phyloP scores from a whole-genome alignment of 371 early-diverging fungal genomes.

The Batkoa obscura region DNA sequence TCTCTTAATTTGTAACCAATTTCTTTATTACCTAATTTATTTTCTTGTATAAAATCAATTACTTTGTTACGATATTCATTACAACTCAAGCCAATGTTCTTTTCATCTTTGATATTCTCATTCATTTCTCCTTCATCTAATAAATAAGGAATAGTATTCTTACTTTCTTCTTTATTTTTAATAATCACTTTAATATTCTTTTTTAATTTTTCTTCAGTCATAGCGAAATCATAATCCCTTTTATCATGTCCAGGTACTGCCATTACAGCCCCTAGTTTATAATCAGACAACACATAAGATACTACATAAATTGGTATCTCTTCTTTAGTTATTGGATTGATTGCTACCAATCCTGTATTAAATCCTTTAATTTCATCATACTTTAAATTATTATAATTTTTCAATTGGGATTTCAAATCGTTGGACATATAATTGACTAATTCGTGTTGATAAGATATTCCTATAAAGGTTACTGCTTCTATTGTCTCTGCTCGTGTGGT shows the following conservation, averaged over 20 bases:
- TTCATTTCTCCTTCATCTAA: background rate
- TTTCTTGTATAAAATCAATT: background rate
- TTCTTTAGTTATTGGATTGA: constrained; percentile 38
- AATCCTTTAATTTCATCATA: constrained; percentile 17
- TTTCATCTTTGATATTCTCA: background rate
- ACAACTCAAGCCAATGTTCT: background rate
- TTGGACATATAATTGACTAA: background rate
- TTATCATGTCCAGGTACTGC: constrained; percentile 70
- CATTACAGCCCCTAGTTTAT: constrained; percentile 78
- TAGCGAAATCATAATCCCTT: constrained; percentile 49
- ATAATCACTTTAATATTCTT: constrained; percentile 12
- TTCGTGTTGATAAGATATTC: background rate
- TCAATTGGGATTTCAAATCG: background rate
- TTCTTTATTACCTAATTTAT: background rate
- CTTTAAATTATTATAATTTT: background rate
- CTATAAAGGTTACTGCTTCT: no score
- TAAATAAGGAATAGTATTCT: constrained; percentile 13
- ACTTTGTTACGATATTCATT: background rate
- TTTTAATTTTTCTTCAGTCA: constrained; percentile 16
- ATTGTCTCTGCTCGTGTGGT: no score
- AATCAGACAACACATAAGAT: constrained; percentile 55
- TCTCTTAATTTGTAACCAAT: constrained; percentile 69
- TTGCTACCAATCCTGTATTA: constrained; percentile 42
- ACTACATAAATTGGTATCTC: constrained; percentile 55
- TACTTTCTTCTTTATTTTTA: no score